Percentiles rank a stretch among this genome's conserved stretches.
These are phyloP conservation scores for Mariannaea elegans DNA, from an alignment of 2,329 filamentous ascomycete species.

Conservation along the genomic window DNA sequence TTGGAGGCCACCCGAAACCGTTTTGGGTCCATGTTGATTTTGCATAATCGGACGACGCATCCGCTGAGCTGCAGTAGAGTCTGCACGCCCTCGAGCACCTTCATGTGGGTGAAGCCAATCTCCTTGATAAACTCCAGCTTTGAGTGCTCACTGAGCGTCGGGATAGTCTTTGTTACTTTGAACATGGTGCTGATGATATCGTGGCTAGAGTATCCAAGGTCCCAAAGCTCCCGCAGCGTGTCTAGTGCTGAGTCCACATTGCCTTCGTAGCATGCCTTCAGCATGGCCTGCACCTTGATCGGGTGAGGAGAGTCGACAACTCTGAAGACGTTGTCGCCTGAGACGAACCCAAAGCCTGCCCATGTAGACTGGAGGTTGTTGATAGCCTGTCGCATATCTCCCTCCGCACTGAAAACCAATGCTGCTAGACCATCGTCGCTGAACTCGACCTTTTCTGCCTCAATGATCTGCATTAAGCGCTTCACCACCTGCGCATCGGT, in stretches of 20 bases:
- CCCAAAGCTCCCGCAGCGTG: constrained; percentile 89
- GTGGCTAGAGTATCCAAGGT: constrained; percentile 95
- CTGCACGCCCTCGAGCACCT: constrained; percentile 96
- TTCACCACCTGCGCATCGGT: constrained; percentile 94
- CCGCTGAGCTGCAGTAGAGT: constrained; percentile 93
- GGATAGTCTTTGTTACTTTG: constrained; percentile 95
- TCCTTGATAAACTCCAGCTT: constrained; percentile 98
- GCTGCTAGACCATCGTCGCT: constrained; percentile 94
- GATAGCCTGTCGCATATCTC: constrained; percentile 98
- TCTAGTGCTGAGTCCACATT: constrained; percentile 90
- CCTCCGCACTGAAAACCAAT: constrained; percentile 96
- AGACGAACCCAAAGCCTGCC: constrained; percentile 96
- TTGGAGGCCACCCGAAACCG: constrained; percentile 66
- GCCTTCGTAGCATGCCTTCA: constrained; percentile 94
- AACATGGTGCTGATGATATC: constrained; percentile 99
- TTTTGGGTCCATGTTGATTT: constrained; percentile 94
- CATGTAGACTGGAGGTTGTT: constrained; percentile 96
- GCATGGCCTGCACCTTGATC: constrained; percentile 98
- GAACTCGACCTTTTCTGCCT: constrained; percentile 89
- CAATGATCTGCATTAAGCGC: constrained; percentile 88
- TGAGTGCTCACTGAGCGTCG: constrained; percentile 89
- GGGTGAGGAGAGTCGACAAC: constrained; percentile 97
- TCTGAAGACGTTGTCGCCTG: constrained; percentile 96
- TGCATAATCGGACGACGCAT: constrained; percentile 89
- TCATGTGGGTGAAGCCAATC: constrained; percentile 99